Base-by-base conservation (phyloP, 345 rosid genomes). In the Cardamine chenopodiifolia region DNA sequence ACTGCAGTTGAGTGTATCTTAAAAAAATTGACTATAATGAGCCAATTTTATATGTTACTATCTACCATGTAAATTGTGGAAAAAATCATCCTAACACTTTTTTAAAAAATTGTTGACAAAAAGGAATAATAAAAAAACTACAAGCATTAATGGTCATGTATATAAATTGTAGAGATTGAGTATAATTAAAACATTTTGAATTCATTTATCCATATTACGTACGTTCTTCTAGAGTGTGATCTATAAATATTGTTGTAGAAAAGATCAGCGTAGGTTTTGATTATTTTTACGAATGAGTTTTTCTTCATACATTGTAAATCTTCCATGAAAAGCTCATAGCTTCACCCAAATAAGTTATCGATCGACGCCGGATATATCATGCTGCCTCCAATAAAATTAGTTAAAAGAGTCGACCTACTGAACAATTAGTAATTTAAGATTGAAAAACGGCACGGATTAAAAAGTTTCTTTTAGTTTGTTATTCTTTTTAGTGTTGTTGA, bases 321-420 rank as follows among this genome's bases (percentile, higher is more conserved):
- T 12, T 35, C 8, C 52, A 6, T 50, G 20, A 42, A 25, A 54
- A 11, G 22, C 64, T 55, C 40, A 56, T 35, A 28, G 13, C 50
- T 17, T 56, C 58, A 17, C 4, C 71, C 28, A 65, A 44, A 14
- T 19, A 49, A 19, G 68, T 39, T 20, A 58, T 60, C 32, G 37
- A 40, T 40, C 50, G 50, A 29, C 26, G 28, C 18, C 45, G 62
- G 11, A 59, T 28, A 64, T 28, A 68, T 60, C 68, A 75, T 67
- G 73, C 73, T 67, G 73, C 78, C 78, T 75, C 55, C 35, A 28
- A 67, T 12, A 18, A 59, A 50, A 40, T 12, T 50, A 61, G 79
- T 14, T 61, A 22, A 42, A 63, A 68, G 75, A 54, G 66, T n/a
- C n/a, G n/a, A 76, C 66, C 71, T 63, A 76, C 44, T 34, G 53